Conservation (phyloP, 2,329 filamentous ascomycete species). For the Mariannaea sp. region DNA sequence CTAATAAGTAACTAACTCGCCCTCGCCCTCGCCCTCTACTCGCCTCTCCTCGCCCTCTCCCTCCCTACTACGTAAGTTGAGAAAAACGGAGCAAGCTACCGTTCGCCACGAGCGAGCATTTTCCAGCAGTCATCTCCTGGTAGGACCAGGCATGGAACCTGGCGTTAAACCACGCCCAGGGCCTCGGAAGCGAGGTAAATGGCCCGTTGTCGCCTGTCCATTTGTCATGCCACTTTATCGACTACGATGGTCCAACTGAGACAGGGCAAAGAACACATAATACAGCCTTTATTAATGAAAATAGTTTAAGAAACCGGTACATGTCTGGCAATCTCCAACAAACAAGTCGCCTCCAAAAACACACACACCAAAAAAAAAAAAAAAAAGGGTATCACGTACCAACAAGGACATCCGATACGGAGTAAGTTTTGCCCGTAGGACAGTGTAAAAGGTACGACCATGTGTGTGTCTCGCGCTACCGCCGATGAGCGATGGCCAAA, state of each 20-base stretch:
- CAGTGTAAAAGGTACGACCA: not conserved
- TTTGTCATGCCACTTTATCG: conserved; percentile 18
- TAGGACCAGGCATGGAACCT: conserved; percentile 3
- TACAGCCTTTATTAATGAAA: not conserved
- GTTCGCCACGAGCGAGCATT: conserved; percentile 11
- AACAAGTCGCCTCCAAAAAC: not conserved
- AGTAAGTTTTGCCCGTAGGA: no score
- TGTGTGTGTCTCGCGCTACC: conserved; percentile 3
- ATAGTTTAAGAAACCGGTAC: not conserved
- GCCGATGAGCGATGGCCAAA: conserved; percentile 17
- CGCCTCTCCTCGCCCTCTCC: no score
- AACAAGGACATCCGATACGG: no score
- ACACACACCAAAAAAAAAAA: not conserved
- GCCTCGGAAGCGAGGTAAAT: not conserved
- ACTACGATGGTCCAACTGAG: conserved; percentile 6
- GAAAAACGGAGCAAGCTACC: conserved; percentile 5
- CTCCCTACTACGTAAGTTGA: no score
- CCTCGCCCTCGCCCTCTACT: no score
- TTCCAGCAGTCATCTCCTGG: conserved; percentile 12
- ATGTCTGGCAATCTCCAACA: not conserved
- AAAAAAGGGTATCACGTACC: not conserved
- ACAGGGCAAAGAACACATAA: not conserved
- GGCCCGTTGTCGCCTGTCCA: conserved; percentile 6
- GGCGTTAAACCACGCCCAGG: not conserved
- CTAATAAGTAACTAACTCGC: not conserved